Base-by-base conservation (phyloP, 148 eudicot species). In the Arbutus unedo region DNA sequence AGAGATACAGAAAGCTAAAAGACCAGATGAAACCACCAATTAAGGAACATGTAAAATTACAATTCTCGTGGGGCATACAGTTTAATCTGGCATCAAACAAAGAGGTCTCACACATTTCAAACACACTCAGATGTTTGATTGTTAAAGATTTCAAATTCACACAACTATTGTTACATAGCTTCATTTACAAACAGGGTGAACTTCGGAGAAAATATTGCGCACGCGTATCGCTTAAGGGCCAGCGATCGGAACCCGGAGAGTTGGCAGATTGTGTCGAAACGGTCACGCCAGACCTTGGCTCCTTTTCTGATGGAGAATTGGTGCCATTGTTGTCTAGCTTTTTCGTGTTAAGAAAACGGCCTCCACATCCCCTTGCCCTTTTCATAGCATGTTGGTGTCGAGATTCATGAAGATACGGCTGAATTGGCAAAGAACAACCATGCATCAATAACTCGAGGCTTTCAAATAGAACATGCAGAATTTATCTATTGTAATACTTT, bases 381-480 rank as follows among this genome's bases (percentile, higher is more conserved):
- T 89, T 88, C 90, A 93, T 84, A 82, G 95, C 97, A 89, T 92
- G 97, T 25, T 82, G 82, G 77, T 93, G 94, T 19, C 97, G 91
- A 81, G 97, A 93, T 82, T 92, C 95, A 81, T 93, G 97, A 72
- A 93, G 92, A 87, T 93, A 93, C 48, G 97, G 97, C 95, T 92
- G 66, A 43, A 56, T 81, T 81, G 47, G 51, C 21, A 44, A 66
- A 71, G n/a, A 53, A 54, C 4, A 19, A 71, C 11, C 21, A 18
- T 71, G 8, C 14, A 51, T 80, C 18, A 80, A 66, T 8, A 66
- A 66, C 48, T 56, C 38, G 11, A 62, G 72, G 19, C 50, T 80
- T 47, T 67, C 16, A 2, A 50, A 16, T 18, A 21, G 49, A 66
- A 50, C 23, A 31, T 9, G 18, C 67, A 4, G 23, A 50, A 31